A percentile compares a stretch with the other conserved stretches of the same genome.
Evolutionary conservation across 148 eudicot genomes (phyloP).

Genomic region (Amaranthus palmeri): DNA sequence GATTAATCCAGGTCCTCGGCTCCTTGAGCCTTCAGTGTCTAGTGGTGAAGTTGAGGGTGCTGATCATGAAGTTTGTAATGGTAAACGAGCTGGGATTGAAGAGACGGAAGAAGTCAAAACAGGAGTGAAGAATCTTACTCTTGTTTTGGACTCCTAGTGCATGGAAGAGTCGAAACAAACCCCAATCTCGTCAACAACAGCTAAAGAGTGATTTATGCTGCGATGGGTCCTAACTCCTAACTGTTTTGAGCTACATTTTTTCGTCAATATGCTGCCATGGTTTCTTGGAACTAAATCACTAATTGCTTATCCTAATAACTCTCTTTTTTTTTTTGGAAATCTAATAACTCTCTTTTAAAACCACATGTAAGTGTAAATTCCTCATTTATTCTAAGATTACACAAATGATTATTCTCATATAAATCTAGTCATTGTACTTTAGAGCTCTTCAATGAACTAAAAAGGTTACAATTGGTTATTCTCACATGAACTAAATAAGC

Average conservation of each 20-base stretch:
- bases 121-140: constrained; percentile 57
- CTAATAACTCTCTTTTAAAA: no score
- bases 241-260: constrained; percentile 4
- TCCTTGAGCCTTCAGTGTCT: constrained; percentile 31
- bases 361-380: no score
- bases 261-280: neutral
- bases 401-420: no score
- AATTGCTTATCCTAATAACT: neutral
- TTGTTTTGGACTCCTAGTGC: constrained; percentile 33
- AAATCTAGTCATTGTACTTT: no score
- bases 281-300: neutral
- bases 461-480: no score
- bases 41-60: constrained; percentile 17
- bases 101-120: constrained; percentile 68
- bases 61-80: neutral
- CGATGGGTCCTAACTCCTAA: neutral
- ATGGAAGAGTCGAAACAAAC: constrained; percentile 19
- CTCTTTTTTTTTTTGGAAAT: no score
- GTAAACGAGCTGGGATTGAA: constrained; percentile 32
- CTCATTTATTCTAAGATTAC: no score
- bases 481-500: no score
- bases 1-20: constrained; percentile 50
- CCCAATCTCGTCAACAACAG: constrained; percentile 18
- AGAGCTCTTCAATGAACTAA: no score
- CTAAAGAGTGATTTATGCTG: neutral